Percentiles rank a stretch among this genome's conserved stretches.
These are phyloP conservation scores for Diaporthe caulivora DNA, from an alignment of 2,329 filamentous ascomycete genomes.

Conservation along the genomic window DNA sequence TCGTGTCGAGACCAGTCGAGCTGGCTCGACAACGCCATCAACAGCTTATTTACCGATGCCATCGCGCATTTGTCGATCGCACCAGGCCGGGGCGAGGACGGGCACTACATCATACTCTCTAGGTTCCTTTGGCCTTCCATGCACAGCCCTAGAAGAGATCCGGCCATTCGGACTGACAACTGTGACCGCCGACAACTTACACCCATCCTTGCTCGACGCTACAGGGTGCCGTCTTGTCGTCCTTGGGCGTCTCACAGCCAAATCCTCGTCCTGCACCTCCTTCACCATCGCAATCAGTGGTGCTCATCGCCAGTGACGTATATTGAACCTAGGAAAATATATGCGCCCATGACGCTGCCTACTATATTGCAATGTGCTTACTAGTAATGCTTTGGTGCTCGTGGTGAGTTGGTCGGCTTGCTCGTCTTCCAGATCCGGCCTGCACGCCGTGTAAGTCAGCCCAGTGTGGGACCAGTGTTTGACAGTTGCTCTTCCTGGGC, in stretches of 20 bases:
- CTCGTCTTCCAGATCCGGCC: not conserved
- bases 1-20: conserved; percentile 3
- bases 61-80: conserved; percentile 12
- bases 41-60: conserved; percentile 14
- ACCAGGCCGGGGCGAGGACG: not conserved
- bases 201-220: conserved; percentile 5
- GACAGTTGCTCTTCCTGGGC: conserved; percentile 17
- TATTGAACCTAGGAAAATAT: not conserved
- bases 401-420: not conserved
- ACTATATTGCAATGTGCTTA: not conserved
- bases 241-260: not conserved
- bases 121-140: conserved; percentile 3
- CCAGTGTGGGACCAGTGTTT: conserved; percentile 14
- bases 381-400: not conserved
- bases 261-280: not conserved
- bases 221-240: conserved; percentile 12
- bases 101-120: conserved; percentile 29
- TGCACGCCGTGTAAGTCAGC: conserved; percentile 24
- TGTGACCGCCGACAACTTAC: conserved; percentile 3
- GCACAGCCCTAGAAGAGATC: not conserved
- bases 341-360: not conserved
- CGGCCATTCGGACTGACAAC: conserved; percentile 8
- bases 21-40: not conserved
- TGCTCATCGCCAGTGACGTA: conserved; percentile 13
- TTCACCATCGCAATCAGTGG: not conserved